Base-by-base conservation (phyloP, 2,329 filamentous ascomycete species). In the Diaporthe sp. region DNA sequence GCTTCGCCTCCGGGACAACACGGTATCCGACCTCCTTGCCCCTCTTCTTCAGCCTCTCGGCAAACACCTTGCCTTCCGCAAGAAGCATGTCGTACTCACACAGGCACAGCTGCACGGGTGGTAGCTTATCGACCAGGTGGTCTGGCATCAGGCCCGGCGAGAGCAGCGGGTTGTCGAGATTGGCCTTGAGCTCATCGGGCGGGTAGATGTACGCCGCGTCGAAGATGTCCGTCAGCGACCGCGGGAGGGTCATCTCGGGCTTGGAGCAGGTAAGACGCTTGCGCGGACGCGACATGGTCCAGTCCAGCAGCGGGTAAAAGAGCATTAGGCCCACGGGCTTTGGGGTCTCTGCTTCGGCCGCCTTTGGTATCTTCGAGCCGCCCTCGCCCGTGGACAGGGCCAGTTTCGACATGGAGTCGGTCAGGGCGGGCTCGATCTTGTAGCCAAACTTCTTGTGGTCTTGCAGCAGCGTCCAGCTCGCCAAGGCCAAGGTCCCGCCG, bases 51-150 rank as follows among this genome's bases (percentile, higher is more conserved):
- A 95, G 81, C 28, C 92, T 86, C 69, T 90, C 86, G 15, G 90
- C 87, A 76, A 95, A 92, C 6, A 86, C 85, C 75, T 92, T 84
- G 15, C 89, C 90, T 79, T 92, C 91, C 2, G 83, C 84, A 13
- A 91, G 85, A n/a, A 92, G 81, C 89, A 92, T 92, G 80, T 92
- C 90, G 81, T 87, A 89, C 82, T 93, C 91, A 82, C 91, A 93
- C 3, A 91, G 87, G 78, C 89, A 90, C 55, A 92, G 82, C 25
- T 92, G 85, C 3, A 92, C 87, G 0, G 87, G 84, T 3, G 92
- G 87, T 52, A 89, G 84, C 15, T 83, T 82, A 4, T 81, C 82
- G 9, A 92, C 78, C n/a, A 89, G 78, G 38, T 86, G 85, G 76
- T 91, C 87, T 0, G 86, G 81, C 73, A 91, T 90, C 10, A 89